Evolutionary conservation across 345 rosid genomes (phyloP), one percentile per base, ranked within the genome.

Genomic region (Eucalyptus curtisii): DNA sequence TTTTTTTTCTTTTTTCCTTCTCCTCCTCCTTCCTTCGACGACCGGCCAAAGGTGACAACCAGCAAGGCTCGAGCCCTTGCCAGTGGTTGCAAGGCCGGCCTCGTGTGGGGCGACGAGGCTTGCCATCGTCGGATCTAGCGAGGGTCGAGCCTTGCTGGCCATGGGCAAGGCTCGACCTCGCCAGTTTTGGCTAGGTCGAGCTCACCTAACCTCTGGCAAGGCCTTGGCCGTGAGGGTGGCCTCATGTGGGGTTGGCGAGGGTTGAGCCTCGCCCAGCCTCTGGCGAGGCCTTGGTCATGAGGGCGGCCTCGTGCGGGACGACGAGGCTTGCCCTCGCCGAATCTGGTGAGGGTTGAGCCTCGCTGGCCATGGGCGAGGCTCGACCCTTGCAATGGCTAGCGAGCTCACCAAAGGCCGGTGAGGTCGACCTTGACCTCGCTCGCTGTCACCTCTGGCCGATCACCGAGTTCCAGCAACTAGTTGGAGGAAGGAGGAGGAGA

Each of bases 111-210:
- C 1, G 0, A 52, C 2, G 1, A 52, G 24, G 25, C 10, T 52
- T 4, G 25, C 57, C 57, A 10, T 52, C 5, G 1, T 4, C 1
- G 0, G 1, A 52, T 52, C 57, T 3, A 8, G 24, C 24, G 0
- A 52, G 57, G 24, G 57, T 52, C 0, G 4, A 52, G 57, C 57
- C 57, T 52, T 52, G 2, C 2, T 1, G 9, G 4, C 24, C 24
- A 52, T 52, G 57, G 57, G 57, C 1, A 1, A 19, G 24, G 57
- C 4, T 52, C 0, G 2, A 52, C 9, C 57, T 52, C 24, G 0
- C 4, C 2, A 7, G 2, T 17, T 52, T 20, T 0, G 0, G 1
- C 5, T 3, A 52, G 57, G 57, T 19, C 0, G 1, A 52, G 10
- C 57, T 52, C 0, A 1, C 57, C 57, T 4, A 45, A 10, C 12